phyloP scores from a whole-genome alignment of 306 rosid species.

The Hippophae rhamnoides region DNA sequence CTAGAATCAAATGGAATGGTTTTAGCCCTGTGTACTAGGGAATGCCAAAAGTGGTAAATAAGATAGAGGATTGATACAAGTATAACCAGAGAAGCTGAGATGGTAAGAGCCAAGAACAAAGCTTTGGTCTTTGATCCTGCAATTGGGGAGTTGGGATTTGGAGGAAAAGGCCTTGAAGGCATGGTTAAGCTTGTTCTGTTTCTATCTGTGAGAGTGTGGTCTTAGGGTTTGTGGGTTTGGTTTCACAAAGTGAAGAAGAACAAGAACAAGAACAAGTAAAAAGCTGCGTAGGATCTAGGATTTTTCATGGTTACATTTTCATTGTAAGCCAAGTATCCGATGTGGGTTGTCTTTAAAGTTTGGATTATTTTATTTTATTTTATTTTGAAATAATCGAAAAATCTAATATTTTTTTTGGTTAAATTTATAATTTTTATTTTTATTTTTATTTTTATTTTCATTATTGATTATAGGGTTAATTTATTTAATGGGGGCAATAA shows the following conservation, averaged over 20 bases:
- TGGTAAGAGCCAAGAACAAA: constrained; percentile 63
- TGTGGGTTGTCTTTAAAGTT: constrained; percentile 61
- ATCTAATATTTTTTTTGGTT: too few species aligned
- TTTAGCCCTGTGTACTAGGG: constrained; percentile 53
- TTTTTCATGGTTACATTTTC: constrained; percentile 24
- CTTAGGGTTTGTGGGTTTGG: constrained; percentile 9
- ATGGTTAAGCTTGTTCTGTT: constrained; percentile 27
- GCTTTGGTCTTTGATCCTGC: constrained; percentile 44
- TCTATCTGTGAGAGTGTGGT: constrained; percentile 7
- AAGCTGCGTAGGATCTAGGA: constrained; percentile 12
- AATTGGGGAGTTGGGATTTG: constrained; percentile 26
- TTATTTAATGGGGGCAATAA: background rate
- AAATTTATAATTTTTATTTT: constrained; percentile 6
- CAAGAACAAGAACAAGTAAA: constrained; percentile 5
- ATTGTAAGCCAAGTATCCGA: constrained; percentile 35
- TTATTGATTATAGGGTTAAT: constrained; percentile 4
- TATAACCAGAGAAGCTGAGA: constrained; percentile 71
- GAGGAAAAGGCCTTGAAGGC: constrained; percentile 76
- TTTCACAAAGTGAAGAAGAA: constrained; percentile 25
- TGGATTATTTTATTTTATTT: constrained; percentile 37
- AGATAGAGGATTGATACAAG: constrained; percentile 64
- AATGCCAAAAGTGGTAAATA: constrained; percentile 67
- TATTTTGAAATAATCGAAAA: constrained; percentile 2
- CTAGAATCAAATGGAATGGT: constrained; percentile 76
- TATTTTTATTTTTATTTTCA: constrained; percentile 8